Evolutionary conservation across 2,329 filamentous ascomycete genomes (phyloP).

Genomic region (Aspergillus oerlinghausenensis): DNA sequence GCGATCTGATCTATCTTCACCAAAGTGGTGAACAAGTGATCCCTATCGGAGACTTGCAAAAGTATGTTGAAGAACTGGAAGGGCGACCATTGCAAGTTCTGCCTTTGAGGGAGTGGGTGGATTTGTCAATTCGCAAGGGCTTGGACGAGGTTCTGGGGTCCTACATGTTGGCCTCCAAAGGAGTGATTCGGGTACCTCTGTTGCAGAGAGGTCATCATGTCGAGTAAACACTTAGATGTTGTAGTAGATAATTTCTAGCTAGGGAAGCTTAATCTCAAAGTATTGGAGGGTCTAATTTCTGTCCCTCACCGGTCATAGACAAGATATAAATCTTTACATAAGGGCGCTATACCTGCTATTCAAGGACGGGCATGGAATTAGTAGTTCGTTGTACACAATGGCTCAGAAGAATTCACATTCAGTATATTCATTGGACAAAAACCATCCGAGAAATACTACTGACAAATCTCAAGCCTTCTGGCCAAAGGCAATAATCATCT

Average conservation of each 20-base stretch:
- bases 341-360: background rate
- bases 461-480: background rate
- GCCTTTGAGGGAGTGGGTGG: conserved; percentile 3
- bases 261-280: background rate
- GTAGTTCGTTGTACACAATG: background rate
- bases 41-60: background rate
- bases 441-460: background rate
- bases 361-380: background rate
- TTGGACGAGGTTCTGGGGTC: conserved; percentile 6
- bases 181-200: conserved; percentile 4
- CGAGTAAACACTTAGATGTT: background rate
- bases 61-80: background rate
- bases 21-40: conserved; percentile 3
- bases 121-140: background rate
- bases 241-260: background rate
- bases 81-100: background rate
- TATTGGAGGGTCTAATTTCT: background rate
- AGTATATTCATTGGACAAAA: background rate
- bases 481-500: conserved; percentile 3
- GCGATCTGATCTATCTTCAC: background rate
- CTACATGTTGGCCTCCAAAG: conserved; percentile 2
- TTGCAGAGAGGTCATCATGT: background rate
- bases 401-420: background rate
- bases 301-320: background rate
- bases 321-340: background rate